Conservation (phyloP, 2,329 filamentous ascomycete species). For the Neurospora sp. region DNA sequence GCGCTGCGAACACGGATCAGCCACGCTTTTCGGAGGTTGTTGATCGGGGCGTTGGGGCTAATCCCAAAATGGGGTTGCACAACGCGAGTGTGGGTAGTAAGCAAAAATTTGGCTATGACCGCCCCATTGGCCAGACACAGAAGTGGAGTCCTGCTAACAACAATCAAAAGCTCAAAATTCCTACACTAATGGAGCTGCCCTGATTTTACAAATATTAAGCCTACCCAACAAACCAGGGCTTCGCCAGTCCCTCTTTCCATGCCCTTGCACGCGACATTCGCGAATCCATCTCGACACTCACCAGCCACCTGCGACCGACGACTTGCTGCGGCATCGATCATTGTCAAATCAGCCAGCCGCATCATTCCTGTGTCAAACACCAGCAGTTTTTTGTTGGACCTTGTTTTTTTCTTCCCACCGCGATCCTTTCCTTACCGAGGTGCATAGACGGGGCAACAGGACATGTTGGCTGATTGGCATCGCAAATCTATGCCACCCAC, state of each 20-base stretch:
- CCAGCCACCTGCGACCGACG: neutral
- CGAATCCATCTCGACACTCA: neutral
- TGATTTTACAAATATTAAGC: conserved; percentile 11
- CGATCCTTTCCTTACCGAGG: neutral
- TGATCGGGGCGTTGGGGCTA: conserved; percentile 21
- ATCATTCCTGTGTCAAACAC: neutral
- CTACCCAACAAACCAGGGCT: conserved; percentile 1
- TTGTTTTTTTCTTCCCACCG: neutral
- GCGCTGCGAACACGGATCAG: conserved; percentile 41
- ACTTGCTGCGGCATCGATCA: neutral
- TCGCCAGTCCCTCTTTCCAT: neutral
- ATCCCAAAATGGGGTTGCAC: conserved; percentile 19
- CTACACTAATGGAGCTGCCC: conserved; percentile 1
- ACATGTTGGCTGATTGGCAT: neutral
- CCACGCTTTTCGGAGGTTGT: conserved; percentile 15
- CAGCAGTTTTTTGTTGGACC: neutral
- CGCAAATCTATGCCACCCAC: neutral
- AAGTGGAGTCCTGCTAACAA: neutral
- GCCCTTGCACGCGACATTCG: neutral
- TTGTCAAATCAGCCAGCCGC: neutral
- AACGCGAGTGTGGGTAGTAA: conserved; percentile 1
- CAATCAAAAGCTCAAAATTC: conserved; percentile 1
- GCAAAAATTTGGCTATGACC: conserved; percentile 8
- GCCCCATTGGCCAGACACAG: conserved; percentile 8
- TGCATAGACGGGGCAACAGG: neutral